phyloP scores from a whole-genome alignment of 805 yeast genomes.

The Candida sithepensis region DNA sequence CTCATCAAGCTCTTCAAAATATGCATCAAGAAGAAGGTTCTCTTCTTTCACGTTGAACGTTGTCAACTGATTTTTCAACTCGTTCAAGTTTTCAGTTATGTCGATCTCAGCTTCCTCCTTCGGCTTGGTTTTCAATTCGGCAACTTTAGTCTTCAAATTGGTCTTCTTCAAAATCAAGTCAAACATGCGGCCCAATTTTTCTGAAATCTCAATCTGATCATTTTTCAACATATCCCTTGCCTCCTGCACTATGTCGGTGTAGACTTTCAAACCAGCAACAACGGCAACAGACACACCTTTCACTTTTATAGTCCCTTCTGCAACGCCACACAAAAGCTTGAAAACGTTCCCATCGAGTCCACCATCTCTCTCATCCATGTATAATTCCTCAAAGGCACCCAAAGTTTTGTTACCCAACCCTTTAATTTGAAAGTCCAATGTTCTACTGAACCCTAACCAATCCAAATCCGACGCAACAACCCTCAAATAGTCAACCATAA shows the following conservation, averaged over 20 bases:
- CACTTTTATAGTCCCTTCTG: constrained; percentile 5
- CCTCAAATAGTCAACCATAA: constrained; percentile 61
- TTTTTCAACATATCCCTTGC: constrained; percentile 13
- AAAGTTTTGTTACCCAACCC: constrained; percentile 62
- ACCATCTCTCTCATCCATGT: constrained; percentile 4
- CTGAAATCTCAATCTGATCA: constrained; percentile 1
- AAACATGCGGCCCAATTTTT: constrained; percentile 17
- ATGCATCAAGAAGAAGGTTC: constrained; percentile 19
- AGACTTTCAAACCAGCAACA: constrained; percentile 24
- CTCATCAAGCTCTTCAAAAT: constrained; percentile 9
- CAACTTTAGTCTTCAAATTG: constrained; percentile 16
- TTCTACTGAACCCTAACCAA: constrained; percentile 52
- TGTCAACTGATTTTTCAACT: constrained; percentile 26
- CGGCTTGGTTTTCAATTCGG: constrained; percentile 15
- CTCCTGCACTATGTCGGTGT: constrained; percentile 27
- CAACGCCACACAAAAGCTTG: constrained; percentile 10
- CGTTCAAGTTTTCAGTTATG: constrained; percentile 24
- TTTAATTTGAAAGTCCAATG: constrained; percentile 56
- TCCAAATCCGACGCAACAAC: constrained; percentile 59
- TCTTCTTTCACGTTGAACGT: constrained; percentile 26
- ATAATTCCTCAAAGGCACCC: constrained; percentile 16
- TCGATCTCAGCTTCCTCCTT: constrained; percentile 19
- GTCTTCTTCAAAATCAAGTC: constrained; percentile 19
- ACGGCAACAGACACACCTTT: constrained; percentile 19
- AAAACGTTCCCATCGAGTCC: constrained; percentile 10